A percentile compares a stretch with the other conserved stretches of the same genome.
Evolutionary conservation across 1,139 yeast species (phyloP).

Genomic region (Kodamaea fungicola): DNA sequence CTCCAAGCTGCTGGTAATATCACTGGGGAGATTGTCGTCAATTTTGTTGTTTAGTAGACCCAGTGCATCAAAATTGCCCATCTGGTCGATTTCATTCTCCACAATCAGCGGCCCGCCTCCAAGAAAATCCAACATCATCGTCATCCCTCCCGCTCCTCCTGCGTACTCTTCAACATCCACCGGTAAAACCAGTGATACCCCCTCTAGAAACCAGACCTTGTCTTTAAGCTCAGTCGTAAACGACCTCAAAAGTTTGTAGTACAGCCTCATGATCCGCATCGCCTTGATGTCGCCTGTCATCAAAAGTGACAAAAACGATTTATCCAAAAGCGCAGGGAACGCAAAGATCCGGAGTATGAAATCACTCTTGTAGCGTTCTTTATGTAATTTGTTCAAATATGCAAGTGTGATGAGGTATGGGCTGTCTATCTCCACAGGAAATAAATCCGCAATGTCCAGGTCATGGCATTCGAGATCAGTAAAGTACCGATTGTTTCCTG

Average conservation of each 20-base stretch:
- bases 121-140: slow-evolving; percentile 81
- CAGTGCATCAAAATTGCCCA: slow-evolving; percentile 44
- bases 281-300: slow-evolving; percentile 85
- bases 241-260: slow-evolving; percentile 74
- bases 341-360: slow-evolving; percentile 86
- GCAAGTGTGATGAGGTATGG: slow-evolving; percentile 86
- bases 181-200: slow-evolving; percentile 81
- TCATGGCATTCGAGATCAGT: slow-evolving; percentile 81
- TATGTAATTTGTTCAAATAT: slow-evolving; percentile 76
- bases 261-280: slow-evolving; percentile 84
- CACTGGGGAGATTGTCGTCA: slow-evolving; percentile 57
- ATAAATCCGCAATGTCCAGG: slow-evolving; percentile 76
- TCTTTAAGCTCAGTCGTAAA: slow-evolving; percentile 87
- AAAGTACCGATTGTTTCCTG: slow-evolving; percentile 28
- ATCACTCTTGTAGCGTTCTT: slow-evolving; percentile 80
- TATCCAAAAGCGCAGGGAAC: slow-evolving; percentile 87
- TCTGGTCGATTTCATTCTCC: slow-evolving; percentile 30
- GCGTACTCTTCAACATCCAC: slow-evolving; percentile 81
- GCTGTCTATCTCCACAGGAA: slow-evolving; percentile 78
- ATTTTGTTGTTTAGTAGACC: slow-evolving; percentile 41
- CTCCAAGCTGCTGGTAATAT: slow-evolving; percentile 46
- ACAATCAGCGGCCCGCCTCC: slow-evolving; percentile 65
- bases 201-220: slow-evolving; percentile 91
- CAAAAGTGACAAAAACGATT: slow-evolving; percentile 66
- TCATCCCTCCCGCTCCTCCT: slow-evolving; percentile 84